phyloP scores from a whole-genome alignment of 345 rosid species.

The Erodium maritimum region DNA sequence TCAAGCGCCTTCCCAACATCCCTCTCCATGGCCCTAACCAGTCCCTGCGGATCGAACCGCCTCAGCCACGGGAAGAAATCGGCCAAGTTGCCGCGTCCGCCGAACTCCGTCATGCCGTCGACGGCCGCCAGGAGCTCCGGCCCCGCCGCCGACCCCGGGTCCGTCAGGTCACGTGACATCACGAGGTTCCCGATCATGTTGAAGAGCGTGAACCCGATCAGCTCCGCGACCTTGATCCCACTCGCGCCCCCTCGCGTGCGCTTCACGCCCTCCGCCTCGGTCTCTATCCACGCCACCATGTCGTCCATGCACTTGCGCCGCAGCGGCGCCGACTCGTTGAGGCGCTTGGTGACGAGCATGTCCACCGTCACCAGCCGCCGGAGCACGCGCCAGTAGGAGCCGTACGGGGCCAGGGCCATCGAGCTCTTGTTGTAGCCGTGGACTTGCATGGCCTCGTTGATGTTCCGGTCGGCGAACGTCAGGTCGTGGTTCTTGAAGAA shows the following conservation, averaged over 20 bases:
- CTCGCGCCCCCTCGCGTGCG: constrained; percentile 2
- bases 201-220: constrained; percentile 7
- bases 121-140: constrained; percentile 8
- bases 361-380: constrained; percentile 6
- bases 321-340: constrained; percentile 6
- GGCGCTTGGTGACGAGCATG: constrained; percentile 3
- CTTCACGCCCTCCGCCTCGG: constrained; percentile 1
- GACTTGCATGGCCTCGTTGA: neutral
- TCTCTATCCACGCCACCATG: neutral
- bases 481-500: constrained; percentile 17
- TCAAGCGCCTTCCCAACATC: constrained; percentile 6
- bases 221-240: neutral
- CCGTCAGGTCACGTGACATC: constrained; percentile 10
- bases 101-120: constrained; percentile 2
- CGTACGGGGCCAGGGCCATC: neutral
- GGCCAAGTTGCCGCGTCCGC: constrained; percentile 12
- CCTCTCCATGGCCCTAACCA: constrained; percentile 13
- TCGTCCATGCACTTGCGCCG: constrained; percentile 2
- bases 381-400: constrained; percentile 7
- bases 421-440: constrained; percentile 11
- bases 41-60: constrained; percentile 19
- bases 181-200: constrained; percentile 15
- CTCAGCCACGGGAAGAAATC: constrained; percentile 11
- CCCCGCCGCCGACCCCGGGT: neutral
- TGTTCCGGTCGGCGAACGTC: constrained; percentile 5